Evolutionary conservation across 768 basidiomycete genomes (phyloP), one percentile per base, ranked within the genome.

Genomic region (Serendipita sp.): DNA sequence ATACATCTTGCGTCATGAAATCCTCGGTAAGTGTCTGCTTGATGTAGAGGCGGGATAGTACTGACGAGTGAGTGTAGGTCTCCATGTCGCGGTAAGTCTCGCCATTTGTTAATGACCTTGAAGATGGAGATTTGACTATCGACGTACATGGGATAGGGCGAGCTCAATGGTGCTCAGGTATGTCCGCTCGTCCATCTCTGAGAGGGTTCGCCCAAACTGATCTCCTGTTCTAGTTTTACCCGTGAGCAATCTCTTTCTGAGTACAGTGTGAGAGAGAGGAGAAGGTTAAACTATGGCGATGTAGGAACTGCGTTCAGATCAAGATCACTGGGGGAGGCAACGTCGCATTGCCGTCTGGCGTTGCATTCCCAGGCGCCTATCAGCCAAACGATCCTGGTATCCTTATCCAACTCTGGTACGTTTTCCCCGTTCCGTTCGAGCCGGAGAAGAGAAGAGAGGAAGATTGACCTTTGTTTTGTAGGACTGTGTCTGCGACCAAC

Each of bases 291-390:
- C 10, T 28, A 28, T 37, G 56, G 4, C 16, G 8, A 10, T 30
- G 35, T n/a, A 60, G 56, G 56, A 60, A 60, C 34, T 60, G 56
- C 35, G 56, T 60, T 35, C 56, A 60, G 35, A 32, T 60, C 56
- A 60, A 60, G 56, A 60, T 60, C 34, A 60, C 56, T 3, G 56
- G 56, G 7, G 56, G 56, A 28, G 56, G 56, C 11, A 60, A 60
- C n/a, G 35, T 60, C 4, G 5, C 24, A 10, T 28, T 60, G 24
- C 56, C 56, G 10, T 60, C 56, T 16, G 56, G 56, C 10, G 28
- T 60, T 35, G 56, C 56, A 8, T 32, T 60, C 34, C 56, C 56
- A 28, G 56, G 56, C 4, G 28, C 24, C 16, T 60, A 60, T 60
- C 56, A 60, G 34, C 56, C 56, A n/a, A 60, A 24, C 34, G 56